phyloP scores from a whole-genome alignment of 2,329 filamentous ascomycete species.

The Hypoxylon sp. region DNA sequence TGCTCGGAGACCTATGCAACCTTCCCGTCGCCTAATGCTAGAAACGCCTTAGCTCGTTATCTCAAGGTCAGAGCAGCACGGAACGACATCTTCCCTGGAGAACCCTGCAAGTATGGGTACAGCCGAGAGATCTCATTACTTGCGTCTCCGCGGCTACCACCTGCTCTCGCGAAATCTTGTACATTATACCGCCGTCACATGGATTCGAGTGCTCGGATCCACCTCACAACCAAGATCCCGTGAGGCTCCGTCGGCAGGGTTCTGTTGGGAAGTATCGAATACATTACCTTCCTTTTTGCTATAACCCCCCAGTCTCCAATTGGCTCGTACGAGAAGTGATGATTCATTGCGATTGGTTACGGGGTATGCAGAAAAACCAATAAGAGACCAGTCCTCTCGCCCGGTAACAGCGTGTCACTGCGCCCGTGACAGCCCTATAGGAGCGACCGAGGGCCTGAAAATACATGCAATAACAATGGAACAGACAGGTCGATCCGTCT shows the following conservation, averaged over 20 bases:
- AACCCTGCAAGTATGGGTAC: slow-evolving; percentile 38
- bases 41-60: slow-evolving; percentile 27
- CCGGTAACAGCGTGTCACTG: slow-evolving; percentile 17
- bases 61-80: slow-evolving; percentile 10
- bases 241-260: slow-evolving; percentile 31
- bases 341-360: slow-evolving; percentile 11
- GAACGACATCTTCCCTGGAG: slow-evolving; percentile 23
- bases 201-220: slow-evolving; percentile 35
- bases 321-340: slow-evolving; percentile 7
- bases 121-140: slow-evolving; percentile 37
- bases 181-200: slow-evolving; percentile 31
- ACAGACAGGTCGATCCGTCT: slow-evolving; percentile 17
- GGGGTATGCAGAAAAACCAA: slow-evolving; percentile 21
- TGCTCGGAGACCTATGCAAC: slow-evolving; percentile 11
- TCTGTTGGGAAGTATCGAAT: slow-evolving; percentile 33
- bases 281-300: slow-evolving; percentile 31
- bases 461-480: slow-evolving; percentile 7
- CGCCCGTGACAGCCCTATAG: slow-evolving; percentile 19
- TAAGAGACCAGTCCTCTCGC: slow-evolving; percentile 12
- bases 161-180: slow-evolving; percentile 35
- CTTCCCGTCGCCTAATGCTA: slow-evolving; percentile 23
- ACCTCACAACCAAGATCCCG: slow-evolving; percentile 39
- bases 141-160: slow-evolving; percentile 13
- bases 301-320: slow-evolving; percentile 27
- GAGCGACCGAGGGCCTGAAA: not conserved